Evolutionary conservation across 1,139 yeast genomes (phyloP), one percentile per base, ranked within the genome.

Genomic region (Lodderomyces metapsilosis): DNA sequence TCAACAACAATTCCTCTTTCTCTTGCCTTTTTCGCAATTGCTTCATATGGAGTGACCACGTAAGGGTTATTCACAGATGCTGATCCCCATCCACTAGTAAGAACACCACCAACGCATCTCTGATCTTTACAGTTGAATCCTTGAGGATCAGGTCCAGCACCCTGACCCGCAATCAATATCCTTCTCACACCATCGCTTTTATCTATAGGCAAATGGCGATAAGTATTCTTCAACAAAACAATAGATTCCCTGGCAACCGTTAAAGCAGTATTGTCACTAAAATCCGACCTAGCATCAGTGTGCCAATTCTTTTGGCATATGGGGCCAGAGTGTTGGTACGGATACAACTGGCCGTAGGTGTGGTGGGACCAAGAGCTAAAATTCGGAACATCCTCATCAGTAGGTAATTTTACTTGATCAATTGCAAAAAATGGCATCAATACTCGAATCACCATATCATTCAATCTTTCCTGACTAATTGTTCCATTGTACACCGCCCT

Each of bases 401-500:
- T 56, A 32, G 64, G 74, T 41, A 70, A 53, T 12, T 49, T 47
- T 34, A 64, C 50, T 12, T 56, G 43, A 20, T 68, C 73, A 36
- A 70, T 50, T 10, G 74, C 71, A 57, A 73, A 78, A 52, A 78
- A 80, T 0, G 85, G 76, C 0, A 82, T 83, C 50, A 81, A 58
- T 27, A 81, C 75, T 46, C 86, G 61, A 8, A 74, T 70, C 0
- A 69, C 84, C 87, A 81, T 81, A 53, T 81, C 86, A 54, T 79
- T 75, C 28, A 81, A 62, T 46, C 86, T 63, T 45, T 69, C 65
- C 48, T 76, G 78, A 1, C 83, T 76, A 7, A 81, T 58, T 0
- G 86, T 76, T 24, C 73, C 74, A 54, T 81, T 80, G 54, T 74
- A 74, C 7, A 80, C 70, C 1, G 83, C 75, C 42, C 74, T 58